Evolutionary conservation across 345 rosid species (phyloP), one percentile per base, ranked within the genome.

Genomic region (Limnanthes douglasii): DNA sequence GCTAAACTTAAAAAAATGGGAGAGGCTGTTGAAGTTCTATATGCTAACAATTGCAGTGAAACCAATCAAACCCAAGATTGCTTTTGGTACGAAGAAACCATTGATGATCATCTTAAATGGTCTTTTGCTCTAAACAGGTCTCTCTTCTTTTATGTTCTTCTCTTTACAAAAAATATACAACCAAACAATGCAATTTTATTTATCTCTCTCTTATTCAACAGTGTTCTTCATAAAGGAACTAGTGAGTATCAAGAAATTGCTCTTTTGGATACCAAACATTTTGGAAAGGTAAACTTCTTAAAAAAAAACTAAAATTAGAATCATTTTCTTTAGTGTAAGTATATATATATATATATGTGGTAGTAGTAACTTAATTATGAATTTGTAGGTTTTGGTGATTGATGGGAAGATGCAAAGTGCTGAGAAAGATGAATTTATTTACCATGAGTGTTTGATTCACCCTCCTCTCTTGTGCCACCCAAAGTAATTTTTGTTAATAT

Each of bases 331-430:
- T 1, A 6, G 4, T 9, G 9, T 2, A 6, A 3, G 7, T 30
- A 30, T 32, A 31, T 38, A 30, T 15, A 13, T 31, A 37, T 29
- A 29, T 46, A 48, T 32, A 11, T 15, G 21, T 18, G 14, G 33
- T 26, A 27, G 24, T n/a, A n/a, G n/a, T n/a, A n/a, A n/a, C n/a
- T 42, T 49, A 34, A 25, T 42, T 37, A 13, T 28, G 35, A 34
- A 29, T 20, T 15, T 48, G 26, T 31, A 86, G 94, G 90, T 79
- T 14, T 53, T 88, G 59, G 85, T 88, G 52, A 73, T 88, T 41
- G 95, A 88, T 45, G 97, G 97, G 20, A 88, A 88, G 64, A 83
- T 88, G 90, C 97, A 88, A 67, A 88, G 93, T 51, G 97, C 97
- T 2, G 97, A 83, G 56, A 62, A 58, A 34, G 97, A 88, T 32